Conservation (phyloP, 805 yeast genomes). For the Debaryomyces castellii region DNA sequence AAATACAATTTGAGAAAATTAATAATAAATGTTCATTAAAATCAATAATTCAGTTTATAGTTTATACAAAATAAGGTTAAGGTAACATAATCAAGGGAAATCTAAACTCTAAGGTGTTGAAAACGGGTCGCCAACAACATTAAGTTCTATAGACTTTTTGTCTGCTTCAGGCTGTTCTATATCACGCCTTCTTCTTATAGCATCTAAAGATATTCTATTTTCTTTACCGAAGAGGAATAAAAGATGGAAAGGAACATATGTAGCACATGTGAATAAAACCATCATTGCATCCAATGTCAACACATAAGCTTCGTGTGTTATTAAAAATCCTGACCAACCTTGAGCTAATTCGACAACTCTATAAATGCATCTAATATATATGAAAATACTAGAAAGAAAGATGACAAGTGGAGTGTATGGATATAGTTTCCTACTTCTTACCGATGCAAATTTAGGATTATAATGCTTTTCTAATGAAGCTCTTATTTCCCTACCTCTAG, state of each 20-base stretch:
- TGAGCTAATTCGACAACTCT: constrained; percentile 70
- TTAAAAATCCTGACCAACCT: constrained; percentile 71
- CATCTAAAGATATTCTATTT: constrained; percentile 7
- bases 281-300: constrained; percentile 30
- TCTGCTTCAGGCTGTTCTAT: not conserved
- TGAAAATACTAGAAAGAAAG: constrained; percentile 47
- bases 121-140: not conserved
- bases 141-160: not conserved
- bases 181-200: constrained; percentile 1
- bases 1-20: too few relatives aligned
- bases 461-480: constrained; percentile 25
- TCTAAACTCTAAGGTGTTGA: not conserved
- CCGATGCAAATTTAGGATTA: constrained; percentile 28
- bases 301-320: constrained; percentile 46
- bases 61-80: too few relatives aligned
- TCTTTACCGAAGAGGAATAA: constrained; percentile 58
- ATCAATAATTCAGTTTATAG: too few relatives aligned
- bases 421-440: constrained; percentile 39
- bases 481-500: constrained; percentile 15
- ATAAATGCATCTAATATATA: constrained; percentile 69
- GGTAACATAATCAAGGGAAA: too few relatives aligned
- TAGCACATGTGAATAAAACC: constrained; percentile 21
- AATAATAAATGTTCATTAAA: too few relatives aligned
- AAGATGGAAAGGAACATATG: constrained; percentile 53
- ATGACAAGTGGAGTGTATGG: constrained; percentile 45